These are phyloP conservation scores for Citrullus colocynthis DNA, from an alignment of 306 rosid genomes.

Conservation along the genomic window DNA sequence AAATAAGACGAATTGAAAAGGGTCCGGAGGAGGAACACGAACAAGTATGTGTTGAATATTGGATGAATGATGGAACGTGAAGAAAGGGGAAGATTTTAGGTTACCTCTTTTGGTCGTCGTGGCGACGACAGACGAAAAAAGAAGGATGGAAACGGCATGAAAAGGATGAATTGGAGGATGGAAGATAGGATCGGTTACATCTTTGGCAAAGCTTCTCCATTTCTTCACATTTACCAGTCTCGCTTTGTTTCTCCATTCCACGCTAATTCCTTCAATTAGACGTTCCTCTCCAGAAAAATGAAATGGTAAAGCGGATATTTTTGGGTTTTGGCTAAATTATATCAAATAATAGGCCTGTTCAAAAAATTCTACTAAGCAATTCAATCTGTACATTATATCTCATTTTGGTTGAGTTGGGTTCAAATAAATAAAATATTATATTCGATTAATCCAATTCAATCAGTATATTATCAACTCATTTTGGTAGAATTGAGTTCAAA, in stretches of 20 bases:
- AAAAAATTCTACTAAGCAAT: no score
- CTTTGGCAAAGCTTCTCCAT: conserved; percentile 42
- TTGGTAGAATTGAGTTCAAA: no score
- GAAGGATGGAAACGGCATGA: conserved; percentile 88
- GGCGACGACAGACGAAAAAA: conserved; percentile 91
- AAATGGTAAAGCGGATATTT: no score
- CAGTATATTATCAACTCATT: no score
- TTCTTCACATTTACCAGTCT: neutral
- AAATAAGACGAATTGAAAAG: neutral
- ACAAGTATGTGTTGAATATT: neutral
- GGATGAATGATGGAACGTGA: neutral
- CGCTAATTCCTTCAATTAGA: neutral
- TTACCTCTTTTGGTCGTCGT: conserved; percentile 84
- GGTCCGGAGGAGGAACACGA: neutral
- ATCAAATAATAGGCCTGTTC: no score
- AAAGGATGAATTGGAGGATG: conserved; percentile 31
- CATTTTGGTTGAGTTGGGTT: no score
- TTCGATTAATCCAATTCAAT: no score
- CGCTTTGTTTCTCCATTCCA: conserved; percentile 5
- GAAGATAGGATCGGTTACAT: conserved; percentile 33
- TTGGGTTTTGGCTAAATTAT: no score
- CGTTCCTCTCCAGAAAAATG: no score
- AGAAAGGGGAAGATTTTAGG: neutral
- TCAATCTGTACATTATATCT: no score
- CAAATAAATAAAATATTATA: no score